Evolutionary conservation across 2,329 filamentous ascomycete species (phyloP), one percentile per base, ranked within the genome.

Genomic region (Cryphonectria parasitica): DNA sequence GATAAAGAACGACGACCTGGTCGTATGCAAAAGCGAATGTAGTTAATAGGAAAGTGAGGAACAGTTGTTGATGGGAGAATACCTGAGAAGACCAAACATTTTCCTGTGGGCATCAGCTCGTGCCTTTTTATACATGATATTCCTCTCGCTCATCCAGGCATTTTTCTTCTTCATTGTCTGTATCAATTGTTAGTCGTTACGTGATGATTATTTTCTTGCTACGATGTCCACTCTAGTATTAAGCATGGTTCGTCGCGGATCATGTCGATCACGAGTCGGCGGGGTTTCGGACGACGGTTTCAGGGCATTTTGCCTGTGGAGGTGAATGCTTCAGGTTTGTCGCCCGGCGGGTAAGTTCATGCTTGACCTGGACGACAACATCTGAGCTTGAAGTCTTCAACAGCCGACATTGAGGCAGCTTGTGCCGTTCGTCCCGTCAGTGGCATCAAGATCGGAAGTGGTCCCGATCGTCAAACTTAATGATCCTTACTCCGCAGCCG

Each of bases 1-100:
- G 28, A 31, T 11, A 70, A 62, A 39, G 52, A 49, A 70, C 65
- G 65, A 70, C 65, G 34, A 52, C 69, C 65, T 68, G 69, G 65
- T 64, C 69, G 69, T 60, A 10, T 58, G 49, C 13, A 28, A 52
- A n/a, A 19, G 52, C 54, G 17, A 49, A 56, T 34, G 8, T 61
- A 19, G 52, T 49, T 22, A n/a, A n/a, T n/a, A 64, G 49, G 65
- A 68, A 28, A 36, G 31, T 34, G 41, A 54, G 36, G 36, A 49
- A 3, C 2, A 28, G n/a, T 28, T 45, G 22, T 22, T 22, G 52
- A 61, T 68, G 60, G 25, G 34, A 25, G 28, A n/a, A 49, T 31
- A 54, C 28, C 28, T 15, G 49, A 4, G 7, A 41, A 49, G n/a
- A 43, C 1, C 6, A 43, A 7, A 31, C 45, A 49, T 49, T 11